Conservation (phyloP, 495 filamentous ascomycete genomes). For the Penicillium manginii region DNA sequence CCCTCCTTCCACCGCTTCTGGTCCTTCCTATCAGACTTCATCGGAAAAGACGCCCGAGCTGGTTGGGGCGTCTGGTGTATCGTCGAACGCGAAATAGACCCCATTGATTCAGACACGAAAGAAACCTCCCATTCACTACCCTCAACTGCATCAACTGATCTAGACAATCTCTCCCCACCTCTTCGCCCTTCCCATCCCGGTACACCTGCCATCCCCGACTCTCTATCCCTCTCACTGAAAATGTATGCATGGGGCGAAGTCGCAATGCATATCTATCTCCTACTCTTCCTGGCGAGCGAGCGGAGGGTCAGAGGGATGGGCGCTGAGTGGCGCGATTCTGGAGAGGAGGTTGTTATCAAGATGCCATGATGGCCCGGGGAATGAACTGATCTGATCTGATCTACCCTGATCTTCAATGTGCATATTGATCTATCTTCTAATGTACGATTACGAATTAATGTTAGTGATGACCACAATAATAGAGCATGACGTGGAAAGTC, state of each 20-base stretch:
- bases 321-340: conserved; percentile 60
- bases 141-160: not conserved
- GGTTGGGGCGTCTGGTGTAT: conserved; percentile 71
- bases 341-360: conserved; percentile 52
- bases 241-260: conserved; percentile 71
- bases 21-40: conserved; percentile 61
- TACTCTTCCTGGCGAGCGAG: conserved; percentile 67
- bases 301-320: conserved; percentile 56
- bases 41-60: conserved; percentile 57
- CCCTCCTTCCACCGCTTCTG: conserved; percentile 55
- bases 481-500: no score
- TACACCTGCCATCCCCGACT: not conserved
- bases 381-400: not conserved
- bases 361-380: conserved; percentile 37
- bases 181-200: no score
- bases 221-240: conserved; percentile 40
- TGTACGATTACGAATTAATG: no score
- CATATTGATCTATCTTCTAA: no score
- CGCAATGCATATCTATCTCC: conserved; percentile 63
- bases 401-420: not conserved
- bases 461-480: no score
- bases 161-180: not conserved
- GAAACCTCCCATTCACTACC: not conserved
- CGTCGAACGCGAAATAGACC: conserved; percentile 26
- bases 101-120: not conserved